Evolutionary conservation across 495 filamentous ascomycete genomes (phyloP), one percentile per base, ranked within the genome.

Genomic region (Penicillium turbatum): DNA sequence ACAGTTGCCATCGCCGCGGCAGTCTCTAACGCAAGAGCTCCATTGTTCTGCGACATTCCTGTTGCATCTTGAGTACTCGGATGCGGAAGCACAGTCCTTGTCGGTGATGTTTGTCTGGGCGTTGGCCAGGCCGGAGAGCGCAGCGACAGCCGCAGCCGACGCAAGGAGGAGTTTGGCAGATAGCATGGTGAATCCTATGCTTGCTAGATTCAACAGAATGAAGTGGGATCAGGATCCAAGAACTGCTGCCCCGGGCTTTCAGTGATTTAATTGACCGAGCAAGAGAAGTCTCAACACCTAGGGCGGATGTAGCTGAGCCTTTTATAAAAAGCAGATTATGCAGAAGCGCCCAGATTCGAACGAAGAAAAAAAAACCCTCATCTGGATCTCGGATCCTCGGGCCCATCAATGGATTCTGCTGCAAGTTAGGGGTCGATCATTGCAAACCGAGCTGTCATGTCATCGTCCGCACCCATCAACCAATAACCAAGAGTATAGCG

Each of bases 61-160:
- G 32, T 67, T 67, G 42, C 64, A 67, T 15, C 40, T 53, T 12
- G 32, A 56, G 46, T 57, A 67, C 7, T 39, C 54, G 0, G 58
- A 60, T 12, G 56, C 45, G 10, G 53, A 53, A 15, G 56, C 59
- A 11, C 64, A 67, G 30, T 35, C 53, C 7, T 41, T 56, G 4
- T 54, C 47, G 1, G 64, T 67, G 56, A 67, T 65, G 31, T 67
- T 67, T 27, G 61, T 67, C 37, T 67, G 64, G 4, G 61, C 61
- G 24, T 48, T 46, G 11, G 61, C 51, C 13, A 60, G 10, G 7
- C 54, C 54, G 17, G 55, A 35, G 24, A 65, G 46, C 16, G 59
- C 56, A 24, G 53, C 38, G 13, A 62, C 30, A 17, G 51, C 55
- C 12, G 55, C 56, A 37, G 52, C 56, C 32, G 54, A 51, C n/a